A percentile compares a stretch with the other conserved stretches of the same genome.
These are phyloP conservation scores for Cornus suecica DNA, from an alignment of 148 eudicot genomes.

Conservation along the genomic window DNA sequence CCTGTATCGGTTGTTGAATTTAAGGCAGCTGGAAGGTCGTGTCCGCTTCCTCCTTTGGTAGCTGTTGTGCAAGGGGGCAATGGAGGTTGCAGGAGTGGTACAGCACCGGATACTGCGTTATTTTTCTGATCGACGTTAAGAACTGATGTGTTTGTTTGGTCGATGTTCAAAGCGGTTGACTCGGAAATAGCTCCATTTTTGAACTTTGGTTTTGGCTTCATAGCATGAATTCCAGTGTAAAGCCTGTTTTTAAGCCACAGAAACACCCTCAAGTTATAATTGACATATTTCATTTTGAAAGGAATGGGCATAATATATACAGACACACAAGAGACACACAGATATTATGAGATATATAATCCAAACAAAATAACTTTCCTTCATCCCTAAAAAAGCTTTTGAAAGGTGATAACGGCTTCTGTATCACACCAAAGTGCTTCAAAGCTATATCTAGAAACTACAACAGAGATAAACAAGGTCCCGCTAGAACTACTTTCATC, in stretches of 20 bases:
- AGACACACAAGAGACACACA: too few relatives aligned
- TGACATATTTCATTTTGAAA: not conserved
- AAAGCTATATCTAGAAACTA: too few relatives aligned
- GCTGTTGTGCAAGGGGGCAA: slow-evolving; percentile 34
- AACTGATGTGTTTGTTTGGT: slow-evolving; percentile 50
- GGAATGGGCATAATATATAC: too few relatives aligned
- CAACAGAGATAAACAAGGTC: too few relatives aligned
- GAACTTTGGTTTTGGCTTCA: slow-evolving; percentile 67
- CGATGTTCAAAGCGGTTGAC: slow-evolving; percentile 72
- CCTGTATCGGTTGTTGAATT: slow-evolving; percentile 36
- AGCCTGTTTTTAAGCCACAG: slow-evolving; percentile 40
- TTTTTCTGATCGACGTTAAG: slow-evolving; percentile 50
- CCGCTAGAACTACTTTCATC: too few relatives aligned
- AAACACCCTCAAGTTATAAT: not conserved
- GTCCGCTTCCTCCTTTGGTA: slow-evolving; percentile 40
- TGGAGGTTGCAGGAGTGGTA: slow-evolving; percentile 34
- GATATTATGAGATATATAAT: too few relatives aligned
- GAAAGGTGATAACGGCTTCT: too few relatives aligned
- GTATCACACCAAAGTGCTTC: too few relatives aligned
- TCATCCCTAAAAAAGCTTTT: too few relatives aligned
- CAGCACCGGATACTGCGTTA: slow-evolving; percentile 26
- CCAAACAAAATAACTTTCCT: too few relatives aligned
- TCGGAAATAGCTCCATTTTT: slow-evolving; percentile 79
- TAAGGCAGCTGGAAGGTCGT: slow-evolving; percentile 36
- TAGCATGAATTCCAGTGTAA: slow-evolving; percentile 87